phyloP scores from a whole-genome alignment of 345 rosid genomes.

The Salix koriyanagi region DNA sequence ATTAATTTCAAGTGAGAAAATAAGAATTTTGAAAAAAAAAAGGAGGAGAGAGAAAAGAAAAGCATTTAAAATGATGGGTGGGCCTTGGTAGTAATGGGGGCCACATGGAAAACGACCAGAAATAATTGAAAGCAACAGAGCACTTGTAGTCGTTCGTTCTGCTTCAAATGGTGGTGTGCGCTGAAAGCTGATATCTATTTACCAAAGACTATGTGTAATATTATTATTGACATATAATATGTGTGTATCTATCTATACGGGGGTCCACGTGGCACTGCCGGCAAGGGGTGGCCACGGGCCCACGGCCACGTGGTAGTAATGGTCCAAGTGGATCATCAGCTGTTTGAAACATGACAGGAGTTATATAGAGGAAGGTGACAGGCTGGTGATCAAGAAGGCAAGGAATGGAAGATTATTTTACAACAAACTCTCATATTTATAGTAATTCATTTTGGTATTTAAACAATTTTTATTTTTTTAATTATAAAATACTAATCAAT shows the following conservation, averaged over 20 bases:
- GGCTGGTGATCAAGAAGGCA: conserved; percentile 28
- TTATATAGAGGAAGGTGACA: conserved; percentile 22
- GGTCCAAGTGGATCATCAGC: conserved; percentile 33
- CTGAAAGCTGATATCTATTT: background rate
- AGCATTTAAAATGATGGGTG: conserved; percentile 12
- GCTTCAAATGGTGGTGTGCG: background rate
- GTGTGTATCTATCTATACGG: background rate
- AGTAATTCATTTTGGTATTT: too few species aligned
- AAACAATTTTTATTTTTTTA: too few species aligned
- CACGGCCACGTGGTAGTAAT: conserved; percentile 43
- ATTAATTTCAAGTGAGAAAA: too few species aligned
- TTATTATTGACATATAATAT: background rate
- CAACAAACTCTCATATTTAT: too few species aligned
- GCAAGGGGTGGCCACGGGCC: conserved; percentile 41
- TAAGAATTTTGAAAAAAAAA: background rate
- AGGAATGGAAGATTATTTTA: background rate
- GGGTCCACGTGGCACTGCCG: conserved; percentile 50
- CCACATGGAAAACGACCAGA: conserved; percentile 40
- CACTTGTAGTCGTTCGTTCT: conserved; percentile 13
- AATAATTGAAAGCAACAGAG: conserved; percentile 30
- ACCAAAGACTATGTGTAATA: background rate
- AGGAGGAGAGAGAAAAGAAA: background rate
- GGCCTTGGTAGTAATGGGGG: conserved; percentile 20
- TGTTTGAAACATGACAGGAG: conserved; percentile 15
- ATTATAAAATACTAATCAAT: too few species aligned